Conservation (phyloP, 2,329 filamentous ascomycete species). For the Phialophora chinensis region DNA sequence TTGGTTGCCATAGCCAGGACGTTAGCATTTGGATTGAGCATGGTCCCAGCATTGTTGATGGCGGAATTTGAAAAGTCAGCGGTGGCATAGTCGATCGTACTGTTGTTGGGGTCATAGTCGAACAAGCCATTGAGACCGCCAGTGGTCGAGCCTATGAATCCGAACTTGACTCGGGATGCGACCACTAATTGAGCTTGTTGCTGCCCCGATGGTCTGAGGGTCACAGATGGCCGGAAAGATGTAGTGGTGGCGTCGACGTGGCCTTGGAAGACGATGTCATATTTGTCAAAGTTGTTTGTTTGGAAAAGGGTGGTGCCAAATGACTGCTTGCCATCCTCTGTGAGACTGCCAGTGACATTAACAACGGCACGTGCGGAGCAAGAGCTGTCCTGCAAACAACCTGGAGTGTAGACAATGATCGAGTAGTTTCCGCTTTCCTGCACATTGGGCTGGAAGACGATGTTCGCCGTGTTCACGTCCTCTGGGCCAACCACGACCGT, state of each 20-base stretch:
- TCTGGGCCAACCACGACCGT: slow-evolving; percentile 68
- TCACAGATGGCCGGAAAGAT: slow-evolving; percentile 80
- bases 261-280: slow-evolving; percentile 88
- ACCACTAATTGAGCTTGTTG: slow-evolving; percentile 74
- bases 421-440: slow-evolving; percentile 89
- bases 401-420: slow-evolving; percentile 89
- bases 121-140: slow-evolving; percentile 88
- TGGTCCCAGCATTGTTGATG: slow-evolving; percentile 76
- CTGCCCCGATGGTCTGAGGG: slow-evolving; percentile 70
- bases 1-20: slow-evolving; percentile 72
- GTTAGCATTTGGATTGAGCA: slow-evolving; percentile 69
- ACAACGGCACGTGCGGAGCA: slow-evolving; percentile 79
- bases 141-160: slow-evolving; percentile 60
- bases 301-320: slow-evolving; percentile 74
- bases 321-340: slow-evolving; percentile 53
- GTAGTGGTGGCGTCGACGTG: slow-evolving; percentile 75
- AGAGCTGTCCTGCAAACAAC: slow-evolving; percentile 78
- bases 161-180: slow-evolving; percentile 86
- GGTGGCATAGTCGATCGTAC: slow-evolving; percentile 50
- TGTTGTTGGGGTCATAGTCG: slow-evolving; percentile 76
- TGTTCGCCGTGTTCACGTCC: slow-evolving; percentile 61
- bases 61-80: slow-evolving; percentile 72
- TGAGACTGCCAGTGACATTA: slow-evolving; percentile 77
- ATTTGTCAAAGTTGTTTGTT: slow-evolving; percentile 96
- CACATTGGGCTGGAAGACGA: slow-evolving; percentile 84